Base-by-base conservation (phyloP, 495 filamentous ascomycete species). In the Tirmania nivea region DNA sequence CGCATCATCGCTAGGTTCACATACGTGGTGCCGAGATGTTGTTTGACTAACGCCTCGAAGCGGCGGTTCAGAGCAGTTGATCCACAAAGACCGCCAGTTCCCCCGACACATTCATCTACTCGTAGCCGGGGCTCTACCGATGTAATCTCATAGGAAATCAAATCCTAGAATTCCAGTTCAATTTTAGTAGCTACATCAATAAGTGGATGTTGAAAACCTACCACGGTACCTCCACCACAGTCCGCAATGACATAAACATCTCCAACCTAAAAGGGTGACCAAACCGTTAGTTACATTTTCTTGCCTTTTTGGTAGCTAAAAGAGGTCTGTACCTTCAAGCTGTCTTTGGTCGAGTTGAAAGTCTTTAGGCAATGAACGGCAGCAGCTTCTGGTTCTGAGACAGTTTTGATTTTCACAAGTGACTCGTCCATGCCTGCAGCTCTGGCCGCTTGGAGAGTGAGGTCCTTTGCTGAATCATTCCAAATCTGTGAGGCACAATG, bases 161-260 rank as follows among this genome's bases (percentile, higher is more conserved):
- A 55, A 53, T 71, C 73, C 51, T 52, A 10, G 12, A 4, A 17
- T 14, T 11, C 1, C 39, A 45, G 12, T 14, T 14, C 8, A 45
- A 14, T 4, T 45, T 14, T 45, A 14, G 17, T 14, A 45, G 12
- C 39, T 2, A 14, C 39, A 45, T 14, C 14, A 14, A 14, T n/a
- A 17, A 45, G 39, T 8, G 4, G 39, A 45, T 37, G 11, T 35
- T 14, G 4, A 52, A n/a, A 8, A 52, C 51, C 52, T 50, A 60
- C 57, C 0, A 86, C 81, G 0, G 82, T 86, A 1, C 80, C 83
- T 19, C 81, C 81, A 31, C 81, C 80, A 0, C 79, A 81, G 65
- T 86, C 83, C 56, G 78, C 81, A 1, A 86, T 69, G 52, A 86
- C 70, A 55, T 86, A 80, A 34, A 79, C 82, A 57, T 85, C 78